These are phyloP conservation scores for Musa beccarii DNA, from an alignment of 176 grass and related monocot species.

Conservation along the genomic window DNA sequence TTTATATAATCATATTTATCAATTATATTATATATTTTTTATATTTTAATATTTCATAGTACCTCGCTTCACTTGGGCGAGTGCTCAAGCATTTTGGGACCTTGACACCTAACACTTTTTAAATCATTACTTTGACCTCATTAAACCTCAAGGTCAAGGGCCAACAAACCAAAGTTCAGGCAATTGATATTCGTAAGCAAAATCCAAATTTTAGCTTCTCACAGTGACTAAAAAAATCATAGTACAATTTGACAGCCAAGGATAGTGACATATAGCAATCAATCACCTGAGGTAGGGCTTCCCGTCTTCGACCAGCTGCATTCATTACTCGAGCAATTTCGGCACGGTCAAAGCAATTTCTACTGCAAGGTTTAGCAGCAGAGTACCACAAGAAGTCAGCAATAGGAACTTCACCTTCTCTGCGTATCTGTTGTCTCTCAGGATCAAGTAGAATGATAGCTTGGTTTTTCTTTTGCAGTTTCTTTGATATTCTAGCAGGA, in stretches of 20 bases:
- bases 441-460: constrained; percentile 88
- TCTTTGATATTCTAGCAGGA: constrained; percentile 90
- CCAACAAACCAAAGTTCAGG: background rate
- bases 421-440: constrained; percentile 90
- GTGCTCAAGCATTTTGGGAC: no score
- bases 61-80: no score
- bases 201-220: background rate
- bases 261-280: background rate
- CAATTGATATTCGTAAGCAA: background rate
- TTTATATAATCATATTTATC: no score
- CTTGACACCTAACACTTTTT: no score
- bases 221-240: background rate
- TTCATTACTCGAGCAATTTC: constrained; percentile 99
- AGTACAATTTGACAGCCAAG: background rate
- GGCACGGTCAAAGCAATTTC: constrained; percentile 98
- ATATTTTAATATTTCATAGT: no score
- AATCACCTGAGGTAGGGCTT: constrained; percentile 87
- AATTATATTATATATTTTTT: no score
- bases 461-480: constrained; percentile 96
- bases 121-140: background rate
- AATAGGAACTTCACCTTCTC: constrained; percentile 86
- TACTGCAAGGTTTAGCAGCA: constrained; percentile 80
- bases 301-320: constrained; percentile 72
- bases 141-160: no score
- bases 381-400: constrained; percentile 97